Evolutionary conservation across 805 yeast genomes (phyloP).

Genomic region (Maudiozyma serrabonitensis): DNA sequence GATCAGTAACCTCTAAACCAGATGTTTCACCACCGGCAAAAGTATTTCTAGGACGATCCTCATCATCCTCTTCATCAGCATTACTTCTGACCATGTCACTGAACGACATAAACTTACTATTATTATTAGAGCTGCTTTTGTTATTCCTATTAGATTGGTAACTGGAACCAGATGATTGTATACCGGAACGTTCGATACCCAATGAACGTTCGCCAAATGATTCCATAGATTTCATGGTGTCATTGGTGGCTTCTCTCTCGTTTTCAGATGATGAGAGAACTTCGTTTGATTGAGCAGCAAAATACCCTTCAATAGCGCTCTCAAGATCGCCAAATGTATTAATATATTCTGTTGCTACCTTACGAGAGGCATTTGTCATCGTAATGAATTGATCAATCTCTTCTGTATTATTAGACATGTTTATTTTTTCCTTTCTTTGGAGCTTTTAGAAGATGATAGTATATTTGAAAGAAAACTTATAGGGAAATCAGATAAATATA

Average conservation of each 20-base stretch:
- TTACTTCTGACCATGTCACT: slow-evolving; percentile 31
- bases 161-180: background rate
- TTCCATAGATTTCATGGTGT: background rate
- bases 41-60: slow-evolving; percentile 51
- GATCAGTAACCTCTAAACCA: slow-evolving; percentile 72
- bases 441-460: background rate
- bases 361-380: slow-evolving; percentile 31
- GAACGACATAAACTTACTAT: slow-evolving; percentile 31
- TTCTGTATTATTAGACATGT: slow-evolving; percentile 7
- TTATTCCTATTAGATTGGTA: background rate
- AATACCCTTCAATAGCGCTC: slow-evolving; percentile 24
- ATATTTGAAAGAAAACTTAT: background rate
- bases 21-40: slow-evolving; percentile 66
- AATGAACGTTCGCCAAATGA: background rate
- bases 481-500: too few relatives aligned
- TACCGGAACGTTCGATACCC: background rate
- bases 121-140: background rate
- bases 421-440: background rate
- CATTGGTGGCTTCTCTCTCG: background rate
- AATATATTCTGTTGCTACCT: slow-evolving; percentile 32
- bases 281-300: slow-evolving; percentile 8
- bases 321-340: slow-evolving; percentile 22
- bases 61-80: slow-evolving; percentile 35
- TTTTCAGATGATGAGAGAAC: background rate
- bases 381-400: slow-evolving; percentile 30